Evolutionary conservation across 2,329 filamentous ascomycete species (phyloP), one percentile per base, ranked within the genome.

Genomic region (Paecilomyces formosus): DNA sequence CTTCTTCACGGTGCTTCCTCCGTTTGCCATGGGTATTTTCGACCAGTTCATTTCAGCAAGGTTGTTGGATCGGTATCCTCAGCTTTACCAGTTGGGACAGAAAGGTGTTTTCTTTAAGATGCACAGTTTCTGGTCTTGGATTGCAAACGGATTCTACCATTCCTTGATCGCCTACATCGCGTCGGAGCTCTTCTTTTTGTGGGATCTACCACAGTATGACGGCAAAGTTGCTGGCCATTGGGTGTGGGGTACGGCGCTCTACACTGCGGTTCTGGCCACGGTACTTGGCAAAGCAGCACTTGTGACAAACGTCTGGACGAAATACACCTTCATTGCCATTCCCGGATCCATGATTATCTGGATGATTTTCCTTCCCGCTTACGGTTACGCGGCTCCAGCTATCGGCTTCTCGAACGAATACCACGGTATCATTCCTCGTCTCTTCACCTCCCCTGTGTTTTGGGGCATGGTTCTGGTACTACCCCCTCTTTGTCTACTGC

Each of bases 241-340:
- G 94, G 90, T 97, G 3, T 99, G 94, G 94, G 94, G 93, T 58
- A 92, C 92, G 5, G 87, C 88, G n/a, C 81, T 97, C 24, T 99
- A 99, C 78, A 96, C 91, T 1, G 88, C 94, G 6, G 91, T 91
- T n/a, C 84, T 99, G 22, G 85, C 92, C 24, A 97, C 94, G 0
- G 93, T 97, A 0, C 85, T 99, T 3, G 90, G 92, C 62, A 99
- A 99, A 78, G 94, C 94, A 3, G 92, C 91, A 0, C 82, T 99
- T 60, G 90, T 97, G 64, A 96, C 93, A 22, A 97, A 91, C 74
- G 93, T 96, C 76, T 99, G 94, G 94, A 99, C 94, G 54, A 99
- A 99, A 76, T 99, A 96, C 74, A 92, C 95, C 61, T 85, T 99
- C 63, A 85, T 97, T 63, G 92, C 94, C 33, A 99, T 99, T 63